Evolutionary conservation across 768 basidiomycete species (phyloP), one percentile per base, ranked within the genome.

Genomic region (Mycena metata): DNA sequence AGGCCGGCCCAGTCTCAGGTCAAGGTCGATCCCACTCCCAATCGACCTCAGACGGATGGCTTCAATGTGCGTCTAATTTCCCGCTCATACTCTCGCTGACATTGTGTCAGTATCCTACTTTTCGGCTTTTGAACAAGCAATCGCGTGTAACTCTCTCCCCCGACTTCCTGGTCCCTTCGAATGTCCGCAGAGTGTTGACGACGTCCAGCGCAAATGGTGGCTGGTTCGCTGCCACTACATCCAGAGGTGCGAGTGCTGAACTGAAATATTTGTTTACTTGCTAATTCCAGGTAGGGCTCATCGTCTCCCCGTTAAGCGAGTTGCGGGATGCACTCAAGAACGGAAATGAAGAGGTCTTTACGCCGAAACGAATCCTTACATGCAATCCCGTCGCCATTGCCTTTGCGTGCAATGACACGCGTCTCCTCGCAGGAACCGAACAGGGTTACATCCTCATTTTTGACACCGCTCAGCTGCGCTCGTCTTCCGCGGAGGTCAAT

Each of bases 181-280:
- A 73, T 51, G 65, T 72, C 10, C 87, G 85, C 45, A 83, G 79
- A 60, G 81, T 91, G 19, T 87, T 95, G 70, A 84, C 88, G 5
- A 81, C 86, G 3, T 83, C 89, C 3, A 91, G 90, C 74, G 78
- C 81, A 15, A 85, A 82, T 69, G 90, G 66, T 15, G 70, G 88
- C 33, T 94, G 89, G 88, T 94, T 94, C 77, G 90, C 87, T 51
- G 91, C 91, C 36, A 85, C 88, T 12, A 83, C 78, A 58, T 59
- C 52, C 21, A 21, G 24, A 24, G 55, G 46, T 35, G 50, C 35
- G 59, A 12, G 54, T 60, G 42, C 56, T 49, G 55, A 59, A 58
- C 39, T 54, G 39, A 5, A 43, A 33, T 33, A 36, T 51, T 21
- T 23, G 1, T 33, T 69, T 35, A 47, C 49, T 9, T 30, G 30